phyloP scores from a whole-genome alignment of 176 grass and related monocot species.

The Paspalum notatum region DNA sequence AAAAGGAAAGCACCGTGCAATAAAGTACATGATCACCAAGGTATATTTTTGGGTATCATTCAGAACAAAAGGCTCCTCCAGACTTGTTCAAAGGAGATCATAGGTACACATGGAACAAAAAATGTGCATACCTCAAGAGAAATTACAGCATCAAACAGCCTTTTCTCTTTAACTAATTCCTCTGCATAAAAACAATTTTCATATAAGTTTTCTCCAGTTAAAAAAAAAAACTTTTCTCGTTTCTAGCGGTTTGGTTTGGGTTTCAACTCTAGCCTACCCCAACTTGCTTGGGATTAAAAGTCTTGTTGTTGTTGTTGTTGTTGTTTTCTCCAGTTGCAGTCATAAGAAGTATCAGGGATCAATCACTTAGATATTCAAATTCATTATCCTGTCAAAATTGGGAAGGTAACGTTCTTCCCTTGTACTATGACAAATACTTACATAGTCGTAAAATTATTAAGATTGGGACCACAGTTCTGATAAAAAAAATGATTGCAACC shows the following conservation, averaged over 20 bases:
- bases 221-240: no score
- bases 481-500: no score
- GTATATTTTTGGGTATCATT: not conserved
- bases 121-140: constrained; percentile 74
- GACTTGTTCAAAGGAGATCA: not conserved
- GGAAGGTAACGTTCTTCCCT: not conserved
- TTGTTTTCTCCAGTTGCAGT: constrained; percentile 26
- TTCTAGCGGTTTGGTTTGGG: no score
- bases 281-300: no score
- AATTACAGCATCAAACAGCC: constrained; percentile 93
- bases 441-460: no score
- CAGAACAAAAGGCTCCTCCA: not conserved
- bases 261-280: no score
- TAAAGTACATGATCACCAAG: not conserved
- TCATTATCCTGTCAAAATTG: not conserved
- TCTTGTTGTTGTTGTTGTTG: no score
- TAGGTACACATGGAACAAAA: constrained; percentile 1
- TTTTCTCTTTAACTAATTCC: constrained; percentile 82
- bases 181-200: constrained; percentile 55
- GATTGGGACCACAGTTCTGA: no score
- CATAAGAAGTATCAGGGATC: constrained; percentile 30
- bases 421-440: not conserved
- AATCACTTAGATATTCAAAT: not conserved
- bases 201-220: constrained; percentile 41
- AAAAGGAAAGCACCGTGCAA: constrained; percentile 1